Conservation (phyloP, 768 basidiomycete genomes). For the Amanita rimosa region DNA sequence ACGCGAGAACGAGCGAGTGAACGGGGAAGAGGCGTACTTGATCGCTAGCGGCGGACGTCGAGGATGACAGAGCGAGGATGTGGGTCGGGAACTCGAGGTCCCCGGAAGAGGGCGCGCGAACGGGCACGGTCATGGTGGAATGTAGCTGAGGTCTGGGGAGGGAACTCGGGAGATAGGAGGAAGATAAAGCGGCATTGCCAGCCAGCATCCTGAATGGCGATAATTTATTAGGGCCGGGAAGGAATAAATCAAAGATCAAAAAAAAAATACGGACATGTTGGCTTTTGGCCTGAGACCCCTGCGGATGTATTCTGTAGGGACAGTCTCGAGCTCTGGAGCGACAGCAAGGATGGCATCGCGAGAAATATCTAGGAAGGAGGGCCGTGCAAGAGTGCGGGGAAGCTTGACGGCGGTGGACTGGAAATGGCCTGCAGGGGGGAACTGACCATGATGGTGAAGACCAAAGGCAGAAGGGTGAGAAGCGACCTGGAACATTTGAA, state of each 20-base stretch:
- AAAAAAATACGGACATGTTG: slow-evolving; percentile 24
- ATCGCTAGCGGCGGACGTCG: slow-evolving; percentile 29
- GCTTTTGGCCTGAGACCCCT: slow-evolving; percentile 40
- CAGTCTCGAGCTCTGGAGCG: slow-evolving; percentile 52
- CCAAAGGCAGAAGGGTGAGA: slow-evolving; percentile 30
- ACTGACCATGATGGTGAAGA: slow-evolving; percentile 24
- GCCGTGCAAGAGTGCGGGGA: slow-evolving; percentile 60
- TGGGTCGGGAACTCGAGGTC: slow-evolving; percentile 38
- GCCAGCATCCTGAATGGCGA: slow-evolving; percentile 34
- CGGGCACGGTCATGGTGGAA: slow-evolving; percentile 39
- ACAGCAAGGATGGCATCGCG: slow-evolving; percentile 49
- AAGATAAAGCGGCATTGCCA: slow-evolving; percentile 38
- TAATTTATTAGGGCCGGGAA: slow-evolving; percentile 9
- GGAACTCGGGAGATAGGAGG: slow-evolving; percentile 49
- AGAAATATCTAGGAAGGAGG: slow-evolving; percentile 45
- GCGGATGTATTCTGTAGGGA: slow-evolving; percentile 62
- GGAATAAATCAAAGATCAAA: slow-evolving; percentile 4
- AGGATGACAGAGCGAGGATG: slow-evolving; percentile 43
- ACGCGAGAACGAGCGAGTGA: slow-evolving; percentile 51
- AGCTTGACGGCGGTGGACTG: slow-evolving; percentile 39
- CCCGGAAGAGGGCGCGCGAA: slow-evolving; percentile 17
- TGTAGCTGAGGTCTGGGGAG: slow-evolving; percentile 59
- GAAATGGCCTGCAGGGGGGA: slow-evolving; percentile 15
- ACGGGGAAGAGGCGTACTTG: slow-evolving; percentile 43
- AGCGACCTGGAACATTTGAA: slow-evolving; percentile 38